Base-by-base conservation (phyloP, 768 basidiomycete species). In the Calocera cornea region DNA sequence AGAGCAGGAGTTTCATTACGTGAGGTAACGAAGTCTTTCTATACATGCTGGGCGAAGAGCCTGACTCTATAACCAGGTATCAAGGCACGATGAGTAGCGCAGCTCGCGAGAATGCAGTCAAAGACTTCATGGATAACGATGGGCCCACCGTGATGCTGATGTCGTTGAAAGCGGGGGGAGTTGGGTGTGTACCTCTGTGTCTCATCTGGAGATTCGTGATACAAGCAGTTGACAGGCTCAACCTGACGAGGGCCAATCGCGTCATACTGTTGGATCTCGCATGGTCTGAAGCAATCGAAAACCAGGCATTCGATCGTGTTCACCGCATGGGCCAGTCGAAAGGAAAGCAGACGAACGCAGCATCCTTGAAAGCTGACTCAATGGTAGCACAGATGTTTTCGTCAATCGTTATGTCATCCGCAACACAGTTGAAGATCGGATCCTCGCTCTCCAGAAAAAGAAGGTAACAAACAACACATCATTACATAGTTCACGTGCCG, bases 361-460 rank as follows among this genome's bases (percentile, higher is more conserved):
- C 44, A 7, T 19, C 44, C 44, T 31, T 60, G 54, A 19, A 2
- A 27, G 14, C 14, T 7, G 5, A 5, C 54, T 60, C 14, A 60
- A 2, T 60, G 11, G 10, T 60, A 2, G 11, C 24, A 8, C 54
- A 60, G 67, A 78, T 0, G 86, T 86, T 14, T 69, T 76, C 24
- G 82, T 86, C 14, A 77, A 84, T 41, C 81, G 85, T 11, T 78
- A 87, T 5, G 85, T 87, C 34, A 84, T 87, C 41, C 73, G 75
- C 1, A 78, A 84, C 68, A 86, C 84, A 0, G 84, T 87, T 34
- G 89, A 90, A 72, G 84, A 89, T 71, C 80, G 88, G n/a, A 84
- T 91, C 34, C 78, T 88, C 31, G 78, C 78, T 0, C 76, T 90
- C 68, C 87, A 88, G 70, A 80, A 83, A 44, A 78, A 83, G 67